These are phyloP conservation scores for Mycena sanguinolenta DNA, from an alignment of 768 basidiomycete genomes.

Conservation along the genomic window DNA sequence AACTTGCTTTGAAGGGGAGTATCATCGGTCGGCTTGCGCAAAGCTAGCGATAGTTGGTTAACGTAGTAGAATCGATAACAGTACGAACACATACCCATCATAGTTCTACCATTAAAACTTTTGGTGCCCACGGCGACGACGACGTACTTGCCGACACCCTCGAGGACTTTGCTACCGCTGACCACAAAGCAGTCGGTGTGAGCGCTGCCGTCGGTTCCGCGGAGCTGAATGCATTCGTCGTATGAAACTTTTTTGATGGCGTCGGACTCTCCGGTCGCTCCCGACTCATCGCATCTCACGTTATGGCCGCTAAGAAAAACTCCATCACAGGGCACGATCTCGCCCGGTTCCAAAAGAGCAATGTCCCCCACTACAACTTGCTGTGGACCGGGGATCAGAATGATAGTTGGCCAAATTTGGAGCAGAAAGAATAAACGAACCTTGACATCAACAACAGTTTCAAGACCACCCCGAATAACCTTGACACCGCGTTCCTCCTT, in stretches of 20 bases:
- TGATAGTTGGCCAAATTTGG: slow-evolving; percentile 25
- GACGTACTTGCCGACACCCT: slow-evolving; percentile 94
- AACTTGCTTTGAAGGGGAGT: slow-evolving; percentile 96
- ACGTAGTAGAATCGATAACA: not conserved
- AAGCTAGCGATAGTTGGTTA: slow-evolving; percentile 60
- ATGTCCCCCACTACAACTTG: slow-evolving; percentile 96
- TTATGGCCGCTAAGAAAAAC: slow-evolving; percentile 94
- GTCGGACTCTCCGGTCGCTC: slow-evolving; percentile 97
- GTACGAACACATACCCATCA: slow-evolving; percentile 84
- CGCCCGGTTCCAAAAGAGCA: slow-evolving; percentile 92
- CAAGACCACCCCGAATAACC: slow-evolving; percentile 79
- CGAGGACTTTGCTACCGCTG: slow-evolving; percentile 92
- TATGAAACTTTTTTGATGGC: slow-evolving; percentile 91
- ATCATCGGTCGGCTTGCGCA: slow-evolving; percentile 87
- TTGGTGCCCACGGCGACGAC: slow-evolving; percentile 92
- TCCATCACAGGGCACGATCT: slow-evolving; percentile 96
- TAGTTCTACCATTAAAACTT: slow-evolving; percentile 96
- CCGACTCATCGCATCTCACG: slow-evolving; percentile 95
- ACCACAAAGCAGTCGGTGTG: slow-evolving; percentile 95
- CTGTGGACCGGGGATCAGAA: slow-evolving; percentile 51
- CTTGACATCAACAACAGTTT: slow-evolving; percentile 85
- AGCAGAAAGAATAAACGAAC: slow-evolving; percentile 50
- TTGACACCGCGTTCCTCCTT: slow-evolving; percentile 95
- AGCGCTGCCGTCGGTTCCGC: slow-evolving; percentile 47
- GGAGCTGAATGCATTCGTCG: slow-evolving; percentile 74